phyloP scores from a whole-genome alignment of 2,329 filamentous ascomycete species.

The Penicillium brasilianum region DNA sequence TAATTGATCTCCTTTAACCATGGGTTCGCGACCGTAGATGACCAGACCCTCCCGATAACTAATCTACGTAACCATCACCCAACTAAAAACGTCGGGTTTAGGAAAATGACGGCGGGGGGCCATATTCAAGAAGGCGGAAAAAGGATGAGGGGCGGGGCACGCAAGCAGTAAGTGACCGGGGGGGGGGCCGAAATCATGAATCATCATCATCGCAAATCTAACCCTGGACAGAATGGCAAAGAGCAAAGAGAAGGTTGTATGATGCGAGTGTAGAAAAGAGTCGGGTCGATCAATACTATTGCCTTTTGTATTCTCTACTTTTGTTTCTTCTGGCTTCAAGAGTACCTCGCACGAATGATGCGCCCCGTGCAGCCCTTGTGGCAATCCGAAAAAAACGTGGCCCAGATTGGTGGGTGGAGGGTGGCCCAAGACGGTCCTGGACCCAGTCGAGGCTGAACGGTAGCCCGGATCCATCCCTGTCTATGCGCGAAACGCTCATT shows the following conservation, averaged over 20 bases:
- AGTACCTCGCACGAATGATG: conserved; percentile 1
- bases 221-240: background rate
- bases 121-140: background rate
- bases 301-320: background rate
- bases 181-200: background rate
- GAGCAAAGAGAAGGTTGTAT: background rate
- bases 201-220: background rate
- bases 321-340: background rate
- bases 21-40: background rate
- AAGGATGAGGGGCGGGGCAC: background rate
- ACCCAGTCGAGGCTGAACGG: conserved; percentile 25
- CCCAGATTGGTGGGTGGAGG: conserved; percentile 21
- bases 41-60: background rate
- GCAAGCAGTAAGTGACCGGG: background rate
- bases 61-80: background rate
- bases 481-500: conserved; percentile 8
- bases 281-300: background rate
- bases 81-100: background rate
- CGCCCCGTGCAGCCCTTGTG: conserved; percentile 12
- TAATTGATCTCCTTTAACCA: background rate
- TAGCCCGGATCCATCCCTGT: conserved; percentile 22
- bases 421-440: conserved; percentile 5
- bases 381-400: conserved; percentile 23
- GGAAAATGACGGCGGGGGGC: background rate
- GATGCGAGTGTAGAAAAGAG: background rate